Base-by-base conservation (phyloP, 192 early-diverging fungal species). In the Coemansia sp. region DNA sequence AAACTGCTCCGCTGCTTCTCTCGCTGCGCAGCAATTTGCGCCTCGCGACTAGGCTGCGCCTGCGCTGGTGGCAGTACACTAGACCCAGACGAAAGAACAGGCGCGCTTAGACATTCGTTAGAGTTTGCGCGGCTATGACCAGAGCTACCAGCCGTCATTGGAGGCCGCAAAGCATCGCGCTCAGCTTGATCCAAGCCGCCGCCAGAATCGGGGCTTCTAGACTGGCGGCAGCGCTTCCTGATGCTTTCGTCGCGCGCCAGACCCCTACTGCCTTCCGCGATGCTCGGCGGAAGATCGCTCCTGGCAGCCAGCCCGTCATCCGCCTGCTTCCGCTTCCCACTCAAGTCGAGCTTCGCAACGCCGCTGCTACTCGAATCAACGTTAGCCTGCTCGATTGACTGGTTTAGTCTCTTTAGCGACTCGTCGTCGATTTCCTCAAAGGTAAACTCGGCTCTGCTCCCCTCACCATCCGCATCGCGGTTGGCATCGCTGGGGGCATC, bases 361-460 rank as follows among this genome's bases (percentile, higher is more conserved):
- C 13, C 27, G 5, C 27, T 7, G 18, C 55, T 57, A 29, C 13
- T 57, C 18, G 55, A 57, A 3, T 57, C 55, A 33, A 57, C 6
- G 27, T 33, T 57, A 15, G 27, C 13, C 29, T 57, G 55, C 29
- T 57, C 63, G 43, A 74, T 70, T 1, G 68, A 49, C 20, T 70
- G 33, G 54, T 72, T 75, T 12, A 66, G 61, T 3, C 44, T 63
- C n/a, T 62, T 34, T 15, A 82, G 66, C 20, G 69, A 66, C 1
- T 36, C 24, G 2, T 84, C 75, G 54, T 79, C 74, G 20, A 84
- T 24, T 27, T 51, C 38, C 31, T 79, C 74, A 63, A 76, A 24
- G 24, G 68, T 72, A 68, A 76, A 79, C 62, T 79, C 82, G 0
- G 76, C 46, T 24, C 72, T 67, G n/a, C 73, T 63, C 60, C 82